Base-by-base conservation (phyloP, 1,284 basidiomycete genomes). In the Pseudozyma sp. region DNA sequence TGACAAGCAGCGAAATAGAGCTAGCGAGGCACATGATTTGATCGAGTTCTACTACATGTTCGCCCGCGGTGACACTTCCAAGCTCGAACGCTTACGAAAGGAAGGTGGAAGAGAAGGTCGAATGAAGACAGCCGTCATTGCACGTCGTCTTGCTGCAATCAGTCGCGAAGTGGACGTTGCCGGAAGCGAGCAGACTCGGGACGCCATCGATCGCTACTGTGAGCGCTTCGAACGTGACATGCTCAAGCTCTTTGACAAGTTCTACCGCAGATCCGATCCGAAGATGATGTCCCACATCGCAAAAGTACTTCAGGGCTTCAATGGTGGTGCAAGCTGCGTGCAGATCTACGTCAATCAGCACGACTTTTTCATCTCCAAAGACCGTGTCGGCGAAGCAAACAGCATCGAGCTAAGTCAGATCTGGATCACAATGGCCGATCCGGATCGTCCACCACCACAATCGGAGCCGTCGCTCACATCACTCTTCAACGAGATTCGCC, bases 201-300 rank as follows among this genome's bases (percentile, higher is more conserved):
- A 84, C 40, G 77, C 89, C 60, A 94, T 97, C 75, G 95, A 97
- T 76, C 92, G 92, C 80, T 99, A 97, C 82, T 97, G 95, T 86
- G 97, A 99, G 86, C 93, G 93, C 82, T 99, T 99, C 78, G 97
- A 99, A 86, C 97, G 97, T 86, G 96, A 99, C 83, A 96, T 98
- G 90, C 90, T 99, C 59, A 91, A 93, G 82, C 88, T 98, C 49
- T 99, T 99, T 82, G 97, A 99, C 85, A 83, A 83, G 40, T 83
- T 83, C 82, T 98, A 98, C 86, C 90, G 95, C 56, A 93, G 94
- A 83, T 95, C 95, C 38, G 97, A 99, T 83, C 97, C 97, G 0
- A 95, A 95, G 86, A 94, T 97, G 92, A 99, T 99, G 97, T 93
- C 94, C 86, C 97, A 99, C 84, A 98, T 96, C 82, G 96, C 97